phyloP scores from a whole-genome alignment of 2,329 filamentous ascomycete species.

The Emergomyces pasteurianus region DNA sequence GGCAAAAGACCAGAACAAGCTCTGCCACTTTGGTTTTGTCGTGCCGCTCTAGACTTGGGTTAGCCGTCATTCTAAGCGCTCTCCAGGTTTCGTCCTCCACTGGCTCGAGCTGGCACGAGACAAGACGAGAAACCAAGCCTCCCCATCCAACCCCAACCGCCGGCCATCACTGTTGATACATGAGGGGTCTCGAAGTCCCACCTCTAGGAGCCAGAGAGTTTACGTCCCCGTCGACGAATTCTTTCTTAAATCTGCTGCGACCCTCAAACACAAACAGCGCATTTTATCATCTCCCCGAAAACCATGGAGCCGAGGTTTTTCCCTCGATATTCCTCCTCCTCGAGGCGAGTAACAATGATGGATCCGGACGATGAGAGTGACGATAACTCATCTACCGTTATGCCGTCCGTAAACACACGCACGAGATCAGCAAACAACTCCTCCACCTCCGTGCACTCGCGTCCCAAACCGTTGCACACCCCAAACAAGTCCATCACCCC shows the following conservation, averaged over 20 bases:
- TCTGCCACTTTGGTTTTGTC: too few species aligned
- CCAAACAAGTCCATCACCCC: slow-evolving; percentile 35
- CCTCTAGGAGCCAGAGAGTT: not conserved
- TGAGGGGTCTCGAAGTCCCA: slow-evolving; percentile 1
- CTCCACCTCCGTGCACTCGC: slow-evolving; percentile 16
- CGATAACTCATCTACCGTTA: not conserved
- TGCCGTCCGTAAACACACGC: slow-evolving; percentile 8
- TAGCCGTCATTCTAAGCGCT: not conserved
- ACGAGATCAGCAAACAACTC: slow-evolving; percentile 20
- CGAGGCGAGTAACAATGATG: slow-evolving; percentile 1
- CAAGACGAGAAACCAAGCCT: not conserved
- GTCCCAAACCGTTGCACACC: slow-evolving; percentile 34
- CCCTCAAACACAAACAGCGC: not conserved
- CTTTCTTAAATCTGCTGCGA: not conserved
- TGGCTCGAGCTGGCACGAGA: not conserved
- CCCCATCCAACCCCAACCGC: not conserved
- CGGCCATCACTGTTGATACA: not conserved
- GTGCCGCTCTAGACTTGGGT: not conserved
- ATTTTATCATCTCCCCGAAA: not conserved
- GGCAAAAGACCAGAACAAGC: not conserved
- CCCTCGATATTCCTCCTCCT: slow-evolving; percentile 1
- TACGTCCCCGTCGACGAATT: not conserved
- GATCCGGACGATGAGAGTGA: not conserved
- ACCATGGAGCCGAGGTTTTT: slow-evolving; percentile 1
- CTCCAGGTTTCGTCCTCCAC: not conserved